Evolutionary conservation across 306 rosid species (phyloP), one percentile per base, ranked within the genome.

Genomic region (Senna siamea): DNA sequence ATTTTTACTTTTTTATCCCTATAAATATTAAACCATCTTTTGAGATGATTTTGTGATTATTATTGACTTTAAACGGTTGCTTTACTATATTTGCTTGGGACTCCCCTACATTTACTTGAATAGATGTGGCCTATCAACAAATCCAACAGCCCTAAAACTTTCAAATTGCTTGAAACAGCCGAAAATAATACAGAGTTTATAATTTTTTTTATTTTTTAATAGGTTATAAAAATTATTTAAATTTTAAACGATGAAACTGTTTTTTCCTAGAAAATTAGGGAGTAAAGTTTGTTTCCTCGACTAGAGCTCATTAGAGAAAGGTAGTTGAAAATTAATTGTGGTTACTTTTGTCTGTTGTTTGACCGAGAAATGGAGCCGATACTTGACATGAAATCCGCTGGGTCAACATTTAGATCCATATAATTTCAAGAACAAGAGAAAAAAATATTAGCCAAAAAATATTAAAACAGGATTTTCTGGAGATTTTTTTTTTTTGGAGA

Each of bases 381-480:
- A 32, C 15, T 34, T 34, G 12, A n/a, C 23, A 23, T 26, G 23
- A 10, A 59, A 59, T 82, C 80, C 23, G 66, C 73, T 66, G 53
- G 47, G 66, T 40, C 37, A 23, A 40, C 37, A 35, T 59, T 74
- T 70, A 57, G 41, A 26, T 67, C 26, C 41, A 1, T 56, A 56
- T 52, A 35, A 34, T 66, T 73, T 55, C 32, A 52, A 2, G 37
- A 40, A 7, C 35, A 26, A 14, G 40, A 30, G 19, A 15, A 28
- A 14, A 30, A 48, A 28, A 56, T 14, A 57, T 8, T 8, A n/a
- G 7, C 66, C 6, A 6, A 7, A 9, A 23, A 11, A 67, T 30
- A 5, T 30, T 23, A 46, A 67, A 64, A 28, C 53, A 80, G 76
- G 78, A 85, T 67, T 79, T 69, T 56, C 73, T 67, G 85, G 59